Conservation (phyloP, 2,329 filamentous ascomycete genomes). For the Geosmithia putterillii region DNA sequence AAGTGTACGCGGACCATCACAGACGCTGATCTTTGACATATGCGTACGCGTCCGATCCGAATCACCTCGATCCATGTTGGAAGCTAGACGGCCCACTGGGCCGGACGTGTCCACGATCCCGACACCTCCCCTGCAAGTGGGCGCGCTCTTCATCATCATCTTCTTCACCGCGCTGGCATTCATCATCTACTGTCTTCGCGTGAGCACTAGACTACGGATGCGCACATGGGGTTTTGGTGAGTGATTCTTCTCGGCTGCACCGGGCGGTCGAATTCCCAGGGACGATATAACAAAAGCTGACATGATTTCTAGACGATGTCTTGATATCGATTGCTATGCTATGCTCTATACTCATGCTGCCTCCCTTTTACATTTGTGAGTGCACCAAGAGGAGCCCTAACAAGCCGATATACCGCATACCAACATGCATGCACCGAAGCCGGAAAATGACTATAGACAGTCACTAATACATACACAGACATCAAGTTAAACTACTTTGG, state of each 20-base stretch:
- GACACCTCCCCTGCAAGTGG: constrained; percentile 13
- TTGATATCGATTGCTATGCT: not conserved
- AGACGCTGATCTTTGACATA: not conserved
- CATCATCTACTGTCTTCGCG: constrained; percentile 9
- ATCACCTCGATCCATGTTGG: not conserved
- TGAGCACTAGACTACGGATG: constrained; percentile 10
- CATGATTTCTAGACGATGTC: not conserved
- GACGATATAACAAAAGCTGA: not conserved
- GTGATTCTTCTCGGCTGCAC: not conserved
- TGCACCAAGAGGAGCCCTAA: not conserved
- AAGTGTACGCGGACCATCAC: no score
- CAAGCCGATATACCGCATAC: not conserved
- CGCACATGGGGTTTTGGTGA: constrained; percentile 14
- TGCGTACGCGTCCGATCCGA: not conserved
- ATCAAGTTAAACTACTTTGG: constrained; percentile 19
- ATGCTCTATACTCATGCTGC: not conserved
- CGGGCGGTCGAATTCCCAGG: not conserved
- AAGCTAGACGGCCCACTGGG: constrained; percentile 1
- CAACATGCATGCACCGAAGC: no score
- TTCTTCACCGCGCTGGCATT: constrained; percentile 13
- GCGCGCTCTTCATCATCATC: constrained; percentile 14
- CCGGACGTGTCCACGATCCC: constrained; percentile 12
- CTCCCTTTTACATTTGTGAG: not conserved
- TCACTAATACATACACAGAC: constrained; percentile 5
- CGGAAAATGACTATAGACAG: no score